Percentiles rank a stretch among this genome's conserved stretches.
Evolutionary conservation across 352 stramenopile genomes (phyloP).

Genomic region (Phytophthora boehmeriae): DNA sequence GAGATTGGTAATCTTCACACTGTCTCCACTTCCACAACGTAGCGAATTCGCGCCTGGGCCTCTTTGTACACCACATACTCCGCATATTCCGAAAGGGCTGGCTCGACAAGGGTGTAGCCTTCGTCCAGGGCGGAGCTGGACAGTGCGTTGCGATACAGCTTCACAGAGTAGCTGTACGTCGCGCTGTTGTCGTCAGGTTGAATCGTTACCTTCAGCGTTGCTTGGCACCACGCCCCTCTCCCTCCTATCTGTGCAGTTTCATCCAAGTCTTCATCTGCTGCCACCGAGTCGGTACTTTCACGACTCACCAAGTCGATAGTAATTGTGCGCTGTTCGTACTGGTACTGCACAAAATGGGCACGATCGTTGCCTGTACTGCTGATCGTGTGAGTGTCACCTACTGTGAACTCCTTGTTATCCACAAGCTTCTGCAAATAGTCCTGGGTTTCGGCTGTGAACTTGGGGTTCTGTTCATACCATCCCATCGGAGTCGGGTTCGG

Average conservation of each 20-base stretch:
- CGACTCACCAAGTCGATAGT: constrained; percentile 54
- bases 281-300: background rate
- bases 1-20: constrained; percentile 11
- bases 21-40: constrained; percentile 76
- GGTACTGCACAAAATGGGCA: constrained; percentile 38
- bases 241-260: constrained; percentile 4
- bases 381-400: constrained; percentile 47
- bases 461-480: constrained; percentile 48
- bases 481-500: constrained; percentile 23
- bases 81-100: constrained; percentile 42
- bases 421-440: constrained; percentile 48
- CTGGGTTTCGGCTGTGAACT: constrained; percentile 40
- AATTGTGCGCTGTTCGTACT: constrained; percentile 33
- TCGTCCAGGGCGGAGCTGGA: constrained; percentile 15
- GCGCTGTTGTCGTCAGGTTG: constrained; percentile 11
- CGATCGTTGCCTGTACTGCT: constrained; percentile 39
- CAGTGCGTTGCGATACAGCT: constrained; percentile 61
- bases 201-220: constrained; percentile 33
- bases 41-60: constrained; percentile 69
- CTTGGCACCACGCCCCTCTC: constrained; percentile 30
- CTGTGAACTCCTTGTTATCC: constrained; percentile 34
- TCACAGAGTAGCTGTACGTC: constrained; percentile 42
- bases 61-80: constrained; percentile 85
- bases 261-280: constrained; percentile 9
- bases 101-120: constrained; percentile 24